Evolutionary conservation across 1,284 basidiomycete species (phyloP).

Genomic region (Cryptococcus hybrid): DNA sequence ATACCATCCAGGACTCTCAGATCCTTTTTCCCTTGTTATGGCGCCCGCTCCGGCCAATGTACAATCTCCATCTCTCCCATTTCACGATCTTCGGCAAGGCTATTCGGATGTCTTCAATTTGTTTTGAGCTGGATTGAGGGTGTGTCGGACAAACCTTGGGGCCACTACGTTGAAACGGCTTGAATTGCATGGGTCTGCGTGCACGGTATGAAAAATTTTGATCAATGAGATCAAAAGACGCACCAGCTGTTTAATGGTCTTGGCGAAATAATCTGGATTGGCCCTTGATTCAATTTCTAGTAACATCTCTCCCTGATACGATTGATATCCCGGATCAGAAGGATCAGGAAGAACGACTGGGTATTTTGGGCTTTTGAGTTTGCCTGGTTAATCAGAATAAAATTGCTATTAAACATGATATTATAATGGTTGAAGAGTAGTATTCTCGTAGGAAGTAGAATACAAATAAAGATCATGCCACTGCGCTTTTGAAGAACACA

Average conservation of each 20-base stretch:
- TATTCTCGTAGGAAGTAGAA: too few species aligned
- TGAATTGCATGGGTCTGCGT: too few species aligned
- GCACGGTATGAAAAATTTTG: too few species aligned
- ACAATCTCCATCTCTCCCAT: constrained; percentile 10
- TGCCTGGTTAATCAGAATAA: constrained; percentile 1
- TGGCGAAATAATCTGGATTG: too few species aligned
- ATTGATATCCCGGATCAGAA: constrained; percentile 2
- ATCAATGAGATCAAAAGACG: too few species aligned
- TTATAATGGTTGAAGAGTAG: too few species aligned
- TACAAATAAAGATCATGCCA: too few species aligned
- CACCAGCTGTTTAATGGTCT: too few species aligned
- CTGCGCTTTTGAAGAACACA: too few species aligned
- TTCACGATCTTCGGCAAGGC: constrained; percentile 12
- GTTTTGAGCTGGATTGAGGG: constrained; percentile 11
- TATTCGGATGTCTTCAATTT: constrained; percentile 17
- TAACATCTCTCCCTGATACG: background rate
- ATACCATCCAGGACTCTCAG: background rate
- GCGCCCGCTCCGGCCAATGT: constrained; percentile 18
- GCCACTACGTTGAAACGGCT: too few species aligned
- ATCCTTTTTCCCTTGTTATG: constrained; percentile 11
- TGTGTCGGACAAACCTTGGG: constrained; percentile 9
- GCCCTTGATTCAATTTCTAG: too few species aligned
- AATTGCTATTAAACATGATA: too few species aligned
- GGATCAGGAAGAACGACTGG: constrained; percentile 14
- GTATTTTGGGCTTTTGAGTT: constrained; percentile 9